These are phyloP conservation scores for Trypethelium eluteriae DNA, from an alignment of 495 filamentous ascomycete species.

Conservation along the genomic window DNA sequence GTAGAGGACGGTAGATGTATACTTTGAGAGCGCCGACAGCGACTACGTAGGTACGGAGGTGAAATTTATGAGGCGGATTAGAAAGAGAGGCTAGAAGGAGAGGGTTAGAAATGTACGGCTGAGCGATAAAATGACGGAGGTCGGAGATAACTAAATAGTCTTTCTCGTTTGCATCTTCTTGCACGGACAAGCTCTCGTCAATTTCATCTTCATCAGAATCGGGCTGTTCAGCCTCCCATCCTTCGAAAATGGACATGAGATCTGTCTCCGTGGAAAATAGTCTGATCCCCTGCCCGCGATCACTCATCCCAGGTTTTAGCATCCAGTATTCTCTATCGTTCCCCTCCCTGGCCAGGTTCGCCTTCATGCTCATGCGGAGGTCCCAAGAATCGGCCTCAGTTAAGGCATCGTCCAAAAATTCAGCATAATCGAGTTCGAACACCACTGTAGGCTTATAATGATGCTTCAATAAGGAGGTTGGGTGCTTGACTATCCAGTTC, in stretches of 20 bases:
- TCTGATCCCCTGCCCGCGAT: slow-evolving; percentile 84
- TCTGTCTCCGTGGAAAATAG: slow-evolving; percentile 78
- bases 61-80: slow-evolving; percentile 67
- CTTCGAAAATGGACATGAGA: slow-evolving; percentile 75
- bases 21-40: slow-evolving; percentile 67
- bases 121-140: slow-evolving; percentile 88
- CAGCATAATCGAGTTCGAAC: slow-evolving; percentile 92
- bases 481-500: slow-evolving; percentile 75
- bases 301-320: slow-evolving; percentile 93
- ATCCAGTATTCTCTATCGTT: slow-evolving; percentile 88
- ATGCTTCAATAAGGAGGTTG: slow-evolving; percentile 54
- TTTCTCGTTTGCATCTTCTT: slow-evolving; percentile 33
- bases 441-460: slow-evolving; percentile 67
- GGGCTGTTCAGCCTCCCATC: slow-evolving; percentile 58
- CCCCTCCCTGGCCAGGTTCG: slow-evolving; percentile 44
- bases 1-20: slow-evolving; percentile 83
- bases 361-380: slow-evolving; percentile 63
- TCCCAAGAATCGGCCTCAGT: slow-evolving; percentile 86
- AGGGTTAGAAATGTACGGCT: slow-evolving; percentile 90
- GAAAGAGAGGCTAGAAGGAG: slow-evolving; percentile 53
- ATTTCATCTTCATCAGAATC: slow-evolving; percentile 57
- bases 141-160: slow-evolving; percentile 73
- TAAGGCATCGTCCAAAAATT: slow-evolving; percentile 90
- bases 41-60: slow-evolving; percentile 85
- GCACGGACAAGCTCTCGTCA: slow-evolving; percentile 18